Percentiles rank a stretch among this genome's conserved stretches.
These are phyloP conservation scores for Porpolomopsis calyptriformis DNA, from an alignment of 768 basidiomycete species.

Conservation along the genomic window DNA sequence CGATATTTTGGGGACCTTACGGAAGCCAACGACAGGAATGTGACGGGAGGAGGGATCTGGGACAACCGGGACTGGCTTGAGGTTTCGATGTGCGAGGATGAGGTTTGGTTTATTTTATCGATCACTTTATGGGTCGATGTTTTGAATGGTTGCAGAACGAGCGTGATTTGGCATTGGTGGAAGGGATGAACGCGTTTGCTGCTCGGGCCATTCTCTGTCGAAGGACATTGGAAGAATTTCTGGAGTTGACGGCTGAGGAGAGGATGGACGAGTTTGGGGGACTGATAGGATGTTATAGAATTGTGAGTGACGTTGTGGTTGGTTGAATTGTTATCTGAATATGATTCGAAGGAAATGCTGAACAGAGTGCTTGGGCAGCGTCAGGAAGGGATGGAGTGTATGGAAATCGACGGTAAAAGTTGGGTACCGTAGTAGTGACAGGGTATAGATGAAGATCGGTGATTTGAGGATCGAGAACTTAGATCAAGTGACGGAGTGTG, in stretches of 20 bases:
- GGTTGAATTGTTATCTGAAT: background rate
- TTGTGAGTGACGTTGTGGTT: conserved; percentile 32
- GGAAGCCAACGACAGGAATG: conserved; percentile 28
- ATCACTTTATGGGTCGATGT: background rate
- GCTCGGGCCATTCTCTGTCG: conserved; percentile 55
- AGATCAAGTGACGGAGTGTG: no score
- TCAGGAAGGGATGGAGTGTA: no score
- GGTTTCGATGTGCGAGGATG: conserved; percentile 40
- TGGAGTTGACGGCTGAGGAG: conserved; percentile 38
- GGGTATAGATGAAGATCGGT: no score
- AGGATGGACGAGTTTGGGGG: conserved; percentile 35
- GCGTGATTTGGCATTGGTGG: conserved; percentile 38
- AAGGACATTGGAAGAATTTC: conserved; percentile 41
- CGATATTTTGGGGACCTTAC: conserved; percentile 52
- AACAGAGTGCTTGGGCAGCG: background rate
- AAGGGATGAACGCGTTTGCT: conserved; percentile 62
- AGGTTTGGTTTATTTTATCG: conserved; percentile 12
- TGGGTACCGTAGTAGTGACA: no score
- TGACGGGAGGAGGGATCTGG: conserved; percentile 40
- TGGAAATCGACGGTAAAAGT: no score
- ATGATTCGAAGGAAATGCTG: background rate
- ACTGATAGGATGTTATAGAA: conserved; percentile 37
- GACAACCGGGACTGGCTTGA: conserved; percentile 54
- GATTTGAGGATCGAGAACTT: no score
- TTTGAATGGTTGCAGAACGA: conserved; percentile 43